Evolutionary conservation across 1,139 yeast species (phyloP), one percentile per base, ranked within the genome.

Genomic region (Candida sp.): DNA sequence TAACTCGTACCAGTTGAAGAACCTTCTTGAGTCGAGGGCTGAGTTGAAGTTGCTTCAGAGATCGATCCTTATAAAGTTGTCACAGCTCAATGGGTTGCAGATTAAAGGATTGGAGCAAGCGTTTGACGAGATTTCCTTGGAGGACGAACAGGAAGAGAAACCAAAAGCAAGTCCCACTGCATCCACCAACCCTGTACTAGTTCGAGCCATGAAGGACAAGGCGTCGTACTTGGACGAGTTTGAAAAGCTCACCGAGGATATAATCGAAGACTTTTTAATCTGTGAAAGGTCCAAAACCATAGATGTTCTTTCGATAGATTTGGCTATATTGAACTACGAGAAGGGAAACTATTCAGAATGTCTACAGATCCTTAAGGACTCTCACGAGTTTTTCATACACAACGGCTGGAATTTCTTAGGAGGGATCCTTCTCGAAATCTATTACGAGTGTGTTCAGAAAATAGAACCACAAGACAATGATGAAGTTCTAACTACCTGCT

Each of bases 341-440:
- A 70, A 74, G 45, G 71, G 79, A 1, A 78, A 88, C 44, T 88
- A 84, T 58, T 75, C 77, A 39, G 80, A 80, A 43, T 89, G 97
- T 1, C 78, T 85, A 8, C 70, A 79, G 11, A 82, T 88, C 7
- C 71, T 93, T 7, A 83, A 84, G 44, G 82, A 85, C 25, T 84
- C 96, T 3, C 90, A 90, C 46, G 84, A 81, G 40, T 83, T 84
- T 52, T 91, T 88, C 61, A 76, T 81, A 17, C 66, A 78, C 28
- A 82, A 86, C 51, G 91, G 92, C 1, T 92, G 98, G 97, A 81
- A 80, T 52, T 72, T 75, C 41, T 82, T 92, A 63, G 91, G 96
- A 0, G 80, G 85, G 1, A 70, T 81, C 22, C 67, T 93, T 22
- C 71, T 90, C 40, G 84, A 84, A 56, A 73, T 87, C 0, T 91